Evolutionary conservation across 768 basidiomycete species (phyloP), one percentile per base, ranked within the genome.

Genomic region (Trametes elegans): DNA sequence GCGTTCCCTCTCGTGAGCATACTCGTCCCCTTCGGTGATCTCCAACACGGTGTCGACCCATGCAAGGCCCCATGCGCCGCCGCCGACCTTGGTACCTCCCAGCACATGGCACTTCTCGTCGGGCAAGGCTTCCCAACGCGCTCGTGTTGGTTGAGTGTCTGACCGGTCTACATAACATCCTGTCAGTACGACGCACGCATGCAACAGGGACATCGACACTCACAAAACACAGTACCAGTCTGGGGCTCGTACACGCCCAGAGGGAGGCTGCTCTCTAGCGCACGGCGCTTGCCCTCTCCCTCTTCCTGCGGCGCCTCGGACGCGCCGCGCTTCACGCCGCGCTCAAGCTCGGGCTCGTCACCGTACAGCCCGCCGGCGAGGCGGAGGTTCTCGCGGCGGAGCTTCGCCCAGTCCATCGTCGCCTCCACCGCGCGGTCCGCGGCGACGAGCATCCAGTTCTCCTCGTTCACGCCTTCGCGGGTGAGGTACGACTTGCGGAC

Each of bases 371-470:
- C 80, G 9, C 83, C 80, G 18, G 77, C 79, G 46, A 74, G 73
- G 51, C 73, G 79, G 61, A 84, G 65, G 16, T 76, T 74, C 46
- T 83, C 81, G 60, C 69, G 74, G 58, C 90, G 73, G 65, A 80
- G 79, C 64, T 75, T 79, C 23, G 74, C 61, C 84, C 84, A 90
- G 59, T 83, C 83, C 26, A 79, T 73, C 44, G 85, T 86, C 38
- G 84, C 75, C 40, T 89, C 84, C 5, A 72, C 62, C 1, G 85
- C 83, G 29, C 87, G 78, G 62, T 74, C 76, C 1, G 93, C 88
- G 57, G 85, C 85, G 71, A 87, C 80, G 64, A 71, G 77, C 90
- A 98, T 95, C 94, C 94, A 98, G 65, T 96, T 96, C 62, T 94
- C 89, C 65, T 84, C 87, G 31, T 80, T 85, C 9, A 96, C 80